These are phyloP conservation scores for Dendrobium officinale DNA, from an alignment of 106 monocot species.

Conservation along the genomic window DNA sequence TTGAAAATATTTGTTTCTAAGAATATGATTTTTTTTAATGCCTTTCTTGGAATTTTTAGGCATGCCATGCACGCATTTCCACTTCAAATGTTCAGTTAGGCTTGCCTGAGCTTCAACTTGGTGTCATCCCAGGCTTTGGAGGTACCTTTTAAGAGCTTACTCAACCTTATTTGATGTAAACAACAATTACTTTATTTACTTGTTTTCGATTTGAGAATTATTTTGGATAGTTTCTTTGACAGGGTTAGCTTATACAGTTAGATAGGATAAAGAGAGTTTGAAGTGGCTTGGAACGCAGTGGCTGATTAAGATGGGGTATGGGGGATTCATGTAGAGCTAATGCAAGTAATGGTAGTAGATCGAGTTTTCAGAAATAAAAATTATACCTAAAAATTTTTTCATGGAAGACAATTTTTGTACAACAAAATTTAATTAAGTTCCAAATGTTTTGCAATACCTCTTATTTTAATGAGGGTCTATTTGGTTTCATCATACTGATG, in stretches of 20 bases:
- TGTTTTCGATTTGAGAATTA: neutral
- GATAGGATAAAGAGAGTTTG: neutral
- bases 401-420: no score
- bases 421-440: neutral
- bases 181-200: neutral
- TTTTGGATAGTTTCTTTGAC: neutral
- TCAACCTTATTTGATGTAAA: neutral
- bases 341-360: neutral
- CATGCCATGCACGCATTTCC: conserved; percentile 76
- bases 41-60: conserved; percentile 29
- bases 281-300: neutral
- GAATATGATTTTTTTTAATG: neutral
- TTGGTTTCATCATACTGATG: neutral
- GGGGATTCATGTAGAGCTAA: neutral
- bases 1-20: neutral
- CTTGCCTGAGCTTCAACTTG: conserved; percentile 73
- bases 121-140: conserved; percentile 89
- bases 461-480: neutral
- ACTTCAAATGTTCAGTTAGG: conserved; percentile 68
- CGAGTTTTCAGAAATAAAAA: neutral
- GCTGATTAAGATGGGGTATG: neutral
- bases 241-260: neutral
- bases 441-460: neutral
- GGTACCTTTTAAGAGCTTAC: conserved; percentile 30
- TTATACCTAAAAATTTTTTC: no score